Evolutionary conservation across 805 yeast species (phyloP), one percentile per base, ranked within the genome.

Genomic region (Grigorovia jiainica): DNA sequence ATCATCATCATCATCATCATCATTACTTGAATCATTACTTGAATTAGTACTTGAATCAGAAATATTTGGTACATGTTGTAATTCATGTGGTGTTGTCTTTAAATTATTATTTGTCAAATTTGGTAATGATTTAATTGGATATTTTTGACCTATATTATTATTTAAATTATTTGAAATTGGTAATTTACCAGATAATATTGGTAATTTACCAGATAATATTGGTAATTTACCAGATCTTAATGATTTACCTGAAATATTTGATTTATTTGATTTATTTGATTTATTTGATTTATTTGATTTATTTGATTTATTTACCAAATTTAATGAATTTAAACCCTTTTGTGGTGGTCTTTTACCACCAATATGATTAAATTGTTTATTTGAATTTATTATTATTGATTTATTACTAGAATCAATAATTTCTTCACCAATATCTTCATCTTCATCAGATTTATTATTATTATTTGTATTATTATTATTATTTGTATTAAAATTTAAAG

Each of bases 391-490:
- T n/a, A n/a, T n/a, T n/a, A n/a, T n/a, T n/a, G n/a, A n/a, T n/a
- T n/a, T n/a, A n/a, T n/a, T n/a, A n/a, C n/a, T n/a, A n/a, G n/a
- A n/a, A 7, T 43, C 53, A 19, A 51, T 44, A 2, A 72, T 60
- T 35, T 73, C 82, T 55, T 78, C 84, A 17, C 84, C 84, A 20
- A 77, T 66, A 57, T 76, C 83, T 54, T 50, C 30, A 8, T 35
- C 38, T 9, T 23, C 16, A 6, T 16, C 16, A 23, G 23, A 25
- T 15, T 23, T 15, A 23, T 35, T 23, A 10, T 35, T 29, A 20
- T 15, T 19, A 16, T 10, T 35, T 8, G 29, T 21, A 35, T n/a
- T 15, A 4, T n/a, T 4, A 15, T 17, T 5, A 31, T n/a, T 18
- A 4, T 27, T 36, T n/a, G 34, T 25, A 17, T 39, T 42, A 39